Evolutionary conservation across 148 eudicot genomes (phyloP).

Genomic region (Pharnaceum exiguum): DNA sequence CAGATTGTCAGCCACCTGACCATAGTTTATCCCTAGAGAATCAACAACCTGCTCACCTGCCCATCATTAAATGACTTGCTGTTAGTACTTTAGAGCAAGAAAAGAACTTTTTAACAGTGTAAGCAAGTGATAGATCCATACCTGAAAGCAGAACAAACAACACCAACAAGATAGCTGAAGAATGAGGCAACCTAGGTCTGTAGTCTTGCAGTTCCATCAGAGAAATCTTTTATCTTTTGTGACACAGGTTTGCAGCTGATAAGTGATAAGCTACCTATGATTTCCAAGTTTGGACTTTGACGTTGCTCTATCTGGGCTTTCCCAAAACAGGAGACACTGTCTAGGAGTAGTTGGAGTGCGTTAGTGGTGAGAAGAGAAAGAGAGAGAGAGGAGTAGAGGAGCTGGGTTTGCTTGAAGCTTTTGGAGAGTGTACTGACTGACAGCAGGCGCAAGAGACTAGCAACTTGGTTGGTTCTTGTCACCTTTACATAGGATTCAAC

Average conservation of each 20-base stretch:
- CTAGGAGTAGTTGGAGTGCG: not conserved
- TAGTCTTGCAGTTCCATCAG: no score
- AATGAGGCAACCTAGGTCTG: no score
- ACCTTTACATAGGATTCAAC: no score
- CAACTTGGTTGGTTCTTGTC: no score
- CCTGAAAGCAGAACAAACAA: slow-evolving; percentile 16
- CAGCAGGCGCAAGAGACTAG: not conserved
- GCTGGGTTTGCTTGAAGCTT: not conserved
- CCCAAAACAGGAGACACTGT: not conserved
- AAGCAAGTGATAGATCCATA: not conserved
- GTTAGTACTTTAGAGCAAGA: not conserved
- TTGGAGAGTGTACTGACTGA: not conserved
- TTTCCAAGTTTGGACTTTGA: no score
- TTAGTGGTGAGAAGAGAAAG: not conserved
- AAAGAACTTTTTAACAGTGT: not conserved
- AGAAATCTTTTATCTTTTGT: no score
- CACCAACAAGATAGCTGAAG: not conserved
- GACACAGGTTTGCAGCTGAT: no score
- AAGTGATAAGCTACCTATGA: no score
- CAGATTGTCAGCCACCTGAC: slow-evolving; percentile 75
- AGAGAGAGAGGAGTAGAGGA: not conserved
- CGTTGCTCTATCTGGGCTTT: not conserved
- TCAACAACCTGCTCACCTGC: no score
- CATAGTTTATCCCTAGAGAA: slow-evolving; percentile 82
- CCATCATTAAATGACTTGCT: slow-evolving; percentile 3